Percentiles rank a stretch among this genome's conserved stretches.
phyloP scores from a whole-genome alignment of 164 flowering plant species.

The Liriodendron chinense region DNA sequence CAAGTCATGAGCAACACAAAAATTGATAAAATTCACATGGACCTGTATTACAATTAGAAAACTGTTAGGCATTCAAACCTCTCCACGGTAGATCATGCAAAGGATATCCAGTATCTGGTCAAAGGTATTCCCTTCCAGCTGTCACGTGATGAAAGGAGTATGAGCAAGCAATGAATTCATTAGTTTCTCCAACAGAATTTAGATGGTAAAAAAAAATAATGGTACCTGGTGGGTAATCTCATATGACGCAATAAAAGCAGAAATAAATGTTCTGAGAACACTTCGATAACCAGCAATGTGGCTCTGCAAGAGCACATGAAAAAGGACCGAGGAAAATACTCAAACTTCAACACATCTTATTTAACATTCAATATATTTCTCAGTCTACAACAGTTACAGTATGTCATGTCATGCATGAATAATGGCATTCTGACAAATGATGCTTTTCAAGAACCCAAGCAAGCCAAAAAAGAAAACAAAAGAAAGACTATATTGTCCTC shows the following conservation, averaged over 20 bases:
- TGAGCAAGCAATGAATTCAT: slow-evolving; percentile 11
- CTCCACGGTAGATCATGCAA: slow-evolving; percentile 74
- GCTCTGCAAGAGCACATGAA: slow-evolving; percentile 43
- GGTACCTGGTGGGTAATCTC: slow-evolving; percentile 85
- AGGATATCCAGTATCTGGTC: slow-evolving; percentile 69
- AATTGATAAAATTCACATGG: slow-evolving; percentile 2
- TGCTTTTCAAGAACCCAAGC: too few relatives aligned
- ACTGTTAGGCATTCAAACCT: slow-evolving; percentile 51
- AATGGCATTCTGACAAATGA: too few relatives aligned
- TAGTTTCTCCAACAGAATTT: background rate
- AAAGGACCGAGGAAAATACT: background rate
- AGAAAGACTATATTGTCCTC: too few relatives aligned
- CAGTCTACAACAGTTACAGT: background rate
- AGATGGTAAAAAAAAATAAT: background rate
- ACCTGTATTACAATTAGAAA: slow-evolving; percentile 8
- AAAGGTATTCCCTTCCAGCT: slow-evolving; percentile 69
- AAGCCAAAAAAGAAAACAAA: too few relatives aligned
- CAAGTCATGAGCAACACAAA: background rate
- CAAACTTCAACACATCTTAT: background rate
- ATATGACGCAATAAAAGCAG: slow-evolving; percentile 91
- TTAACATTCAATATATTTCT: background rate
- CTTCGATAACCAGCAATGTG: slow-evolving; percentile 81
- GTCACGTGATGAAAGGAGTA: slow-evolving; percentile 24
- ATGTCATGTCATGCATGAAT: too few relatives aligned
- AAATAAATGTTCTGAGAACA: slow-evolving; percentile 82